These are phyloP conservation scores for Thermothielavioides terrestris DNA, from an alignment of 495 filamentous ascomycete genomes.

Conservation along the genomic window DNA sequence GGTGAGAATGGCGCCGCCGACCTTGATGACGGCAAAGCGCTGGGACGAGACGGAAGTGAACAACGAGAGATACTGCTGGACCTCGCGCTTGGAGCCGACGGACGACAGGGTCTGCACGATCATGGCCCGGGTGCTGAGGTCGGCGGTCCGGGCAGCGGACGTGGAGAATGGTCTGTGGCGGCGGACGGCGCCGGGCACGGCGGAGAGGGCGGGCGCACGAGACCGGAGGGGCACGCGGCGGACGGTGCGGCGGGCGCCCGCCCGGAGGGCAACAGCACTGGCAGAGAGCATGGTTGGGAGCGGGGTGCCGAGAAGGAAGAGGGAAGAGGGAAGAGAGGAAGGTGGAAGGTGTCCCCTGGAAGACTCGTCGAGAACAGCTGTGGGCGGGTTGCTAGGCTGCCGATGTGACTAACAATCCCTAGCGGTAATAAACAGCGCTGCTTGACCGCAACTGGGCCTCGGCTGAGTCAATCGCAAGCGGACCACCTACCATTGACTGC, in stretches of 20 bases:
- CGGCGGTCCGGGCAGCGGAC: constrained; percentile 32
- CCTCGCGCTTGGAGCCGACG: constrained; percentile 93
- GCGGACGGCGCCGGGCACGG: constrained; percentile 17
- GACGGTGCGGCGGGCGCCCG: constrained; percentile 35
- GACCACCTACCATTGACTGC: constrained; percentile 21
- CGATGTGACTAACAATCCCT: too few species aligned
- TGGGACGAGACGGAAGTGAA: constrained; percentile 96
- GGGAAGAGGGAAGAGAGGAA: background rate
- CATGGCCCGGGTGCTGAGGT: constrained; percentile 65
- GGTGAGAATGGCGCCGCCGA: constrained; percentile 93
- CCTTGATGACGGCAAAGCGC: constrained; percentile 98
- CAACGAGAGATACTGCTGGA: constrained; percentile 96
- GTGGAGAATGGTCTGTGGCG: constrained; percentile 25
- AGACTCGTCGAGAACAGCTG: too few species aligned
- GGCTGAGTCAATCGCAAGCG: constrained; percentile 20
- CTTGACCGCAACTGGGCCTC: constrained; percentile 5
- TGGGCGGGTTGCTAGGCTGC: too few species aligned
- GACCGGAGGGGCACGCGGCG: constrained; percentile 26
- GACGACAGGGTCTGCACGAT: constrained; percentile 93
- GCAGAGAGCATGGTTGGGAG: constrained; percentile 27
- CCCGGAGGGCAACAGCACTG: constrained; percentile 32
- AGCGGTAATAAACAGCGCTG: too few species aligned
- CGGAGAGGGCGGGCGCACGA: constrained; percentile 22
- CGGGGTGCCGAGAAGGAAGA: background rate
- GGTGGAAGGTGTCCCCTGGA: background rate